phyloP scores from a whole-genome alignment of 306 rosid genomes.

The Vachellia pachyceras region DNA sequence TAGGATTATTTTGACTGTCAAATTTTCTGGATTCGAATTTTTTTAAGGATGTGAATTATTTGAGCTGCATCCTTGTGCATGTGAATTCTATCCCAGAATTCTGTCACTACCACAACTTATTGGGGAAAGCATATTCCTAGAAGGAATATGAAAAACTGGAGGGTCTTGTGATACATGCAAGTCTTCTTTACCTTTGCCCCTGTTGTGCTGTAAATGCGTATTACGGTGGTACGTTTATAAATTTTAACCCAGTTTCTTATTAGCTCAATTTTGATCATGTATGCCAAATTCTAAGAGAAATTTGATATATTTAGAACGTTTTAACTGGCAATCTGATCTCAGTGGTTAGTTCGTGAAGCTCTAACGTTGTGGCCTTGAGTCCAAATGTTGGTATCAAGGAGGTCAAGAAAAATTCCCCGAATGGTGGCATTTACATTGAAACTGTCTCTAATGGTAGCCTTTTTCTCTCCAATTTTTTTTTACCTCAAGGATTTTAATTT shows the following conservation, averaged over 20 bases:
- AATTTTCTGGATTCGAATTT: slow-evolving; percentile 32
- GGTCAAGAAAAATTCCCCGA: no score
- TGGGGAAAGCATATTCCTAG: neutral
- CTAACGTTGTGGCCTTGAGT: neutral
- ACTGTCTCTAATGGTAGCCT: no score
- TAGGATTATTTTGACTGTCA: slow-evolving; percentile 33
- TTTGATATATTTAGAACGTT: neutral
- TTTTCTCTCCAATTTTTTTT: no score
- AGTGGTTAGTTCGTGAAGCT: neutral
- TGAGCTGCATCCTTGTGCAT: slow-evolving; percentile 53
- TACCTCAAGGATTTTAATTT: no score
- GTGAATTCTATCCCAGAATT: slow-evolving; percentile 26
- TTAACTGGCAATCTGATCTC: neutral
- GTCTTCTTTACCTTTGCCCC: slow-evolving; percentile 20
- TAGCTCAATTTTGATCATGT: slow-evolving; percentile 3
- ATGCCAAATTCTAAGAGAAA: neutral
- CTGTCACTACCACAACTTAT: slow-evolving; percentile 12
- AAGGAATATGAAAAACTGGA: slow-evolving; percentile 33
- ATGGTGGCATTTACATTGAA: no score
- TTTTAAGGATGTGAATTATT: slow-evolving; percentile 48
- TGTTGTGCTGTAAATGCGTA: slow-evolving; percentile 31
- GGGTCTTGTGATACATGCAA: neutral
- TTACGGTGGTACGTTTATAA: neutral
- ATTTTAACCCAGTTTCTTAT: slow-evolving; percentile 1
- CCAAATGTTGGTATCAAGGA: no score